These are phyloP conservation scores for Mortierella hygrophila DNA, from an alignment of 192 early-diverging fungal species.

Conservation along the genomic window DNA sequence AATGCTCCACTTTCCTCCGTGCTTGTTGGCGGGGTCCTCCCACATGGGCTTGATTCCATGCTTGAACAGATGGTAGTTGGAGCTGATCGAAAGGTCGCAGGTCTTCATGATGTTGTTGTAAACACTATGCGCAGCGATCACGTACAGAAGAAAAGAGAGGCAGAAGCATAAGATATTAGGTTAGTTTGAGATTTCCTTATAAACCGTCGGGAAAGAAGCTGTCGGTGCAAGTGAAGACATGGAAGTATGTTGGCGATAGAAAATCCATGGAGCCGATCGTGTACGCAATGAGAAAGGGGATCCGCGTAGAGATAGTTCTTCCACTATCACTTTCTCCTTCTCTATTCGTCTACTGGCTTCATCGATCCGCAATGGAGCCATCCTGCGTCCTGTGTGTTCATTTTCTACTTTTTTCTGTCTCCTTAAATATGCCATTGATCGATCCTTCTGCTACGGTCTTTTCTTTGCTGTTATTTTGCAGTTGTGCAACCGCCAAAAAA, in stretches of 20 bases:
- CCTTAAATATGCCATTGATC: background rate
- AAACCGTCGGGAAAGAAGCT: background rate
- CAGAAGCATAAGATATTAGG: background rate
- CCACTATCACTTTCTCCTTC: background rate
- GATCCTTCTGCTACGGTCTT: background rate
- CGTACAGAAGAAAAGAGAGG: background rate
- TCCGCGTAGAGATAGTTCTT: background rate
- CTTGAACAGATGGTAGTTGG: conserved; percentile 97
- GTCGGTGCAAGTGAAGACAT: background rate
- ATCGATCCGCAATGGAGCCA: too few relatives aligned
- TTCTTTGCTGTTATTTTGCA: too few relatives aligned
- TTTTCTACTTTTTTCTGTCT: background rate
- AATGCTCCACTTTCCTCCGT: conserved; percentile 94
- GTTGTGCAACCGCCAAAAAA: conserved; percentile 15
- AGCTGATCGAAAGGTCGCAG: conserved; percentile 75
- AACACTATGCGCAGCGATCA: conserved; percentile 49
- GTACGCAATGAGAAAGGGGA: background rate
- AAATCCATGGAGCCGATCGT: background rate
- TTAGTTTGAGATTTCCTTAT: conserved; percentile 1
- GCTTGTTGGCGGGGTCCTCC: conserved; percentile 92
- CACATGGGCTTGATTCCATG: conserved; percentile 92
- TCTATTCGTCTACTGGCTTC: background rate
- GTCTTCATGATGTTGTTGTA: conserved; percentile 91
- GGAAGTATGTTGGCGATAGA: background rate
- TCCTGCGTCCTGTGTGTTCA: background rate